Evolutionary conservation across 768 basidiomycete genomes (phyloP).

Genomic region (Tylopilus rubrobrunneus): DNA sequence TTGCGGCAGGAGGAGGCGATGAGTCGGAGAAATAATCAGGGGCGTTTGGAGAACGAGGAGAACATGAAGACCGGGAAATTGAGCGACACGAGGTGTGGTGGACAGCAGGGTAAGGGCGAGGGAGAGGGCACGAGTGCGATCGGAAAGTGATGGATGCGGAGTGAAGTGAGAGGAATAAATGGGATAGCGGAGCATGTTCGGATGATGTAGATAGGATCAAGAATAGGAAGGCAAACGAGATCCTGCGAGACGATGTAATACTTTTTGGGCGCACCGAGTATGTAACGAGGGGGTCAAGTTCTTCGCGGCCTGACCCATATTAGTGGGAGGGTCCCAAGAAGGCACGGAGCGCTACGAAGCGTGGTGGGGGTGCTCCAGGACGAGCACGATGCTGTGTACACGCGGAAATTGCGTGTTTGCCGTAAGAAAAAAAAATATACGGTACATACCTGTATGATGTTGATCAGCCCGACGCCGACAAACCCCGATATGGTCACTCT

Average conservation of each 20-base stretch:
- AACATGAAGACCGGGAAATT: slow-evolving; percentile 44
- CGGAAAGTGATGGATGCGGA: slow-evolving; percentile 25
- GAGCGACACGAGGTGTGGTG: slow-evolving; percentile 47
- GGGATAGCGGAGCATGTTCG: slow-evolving; percentile 26
- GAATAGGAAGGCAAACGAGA: slow-evolving; percentile 20
- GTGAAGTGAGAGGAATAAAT: slow-evolving; percentile 29
- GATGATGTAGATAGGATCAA: slow-evolving; percentile 21
- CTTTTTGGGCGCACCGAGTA: slow-evolving; percentile 21
- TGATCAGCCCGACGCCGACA: too few relatives aligned
- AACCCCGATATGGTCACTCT: too few relatives aligned
- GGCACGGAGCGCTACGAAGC: slow-evolving; percentile 15
- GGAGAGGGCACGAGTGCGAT: slow-evolving; percentile 31
- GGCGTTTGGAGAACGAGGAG: slow-evolving; percentile 42
- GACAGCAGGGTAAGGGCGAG: slow-evolving; percentile 35
- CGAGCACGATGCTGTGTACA: not conserved
- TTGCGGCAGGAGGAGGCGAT: slow-evolving; percentile 35
- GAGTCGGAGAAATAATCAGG: slow-evolving; percentile 39
- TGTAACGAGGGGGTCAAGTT: slow-evolving; percentile 19
- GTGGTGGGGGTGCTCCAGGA: slow-evolving; percentile 2
- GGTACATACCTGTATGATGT: too few relatives aligned
- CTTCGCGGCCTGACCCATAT: slow-evolving; percentile 25
- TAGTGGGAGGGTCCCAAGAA: not conserved
- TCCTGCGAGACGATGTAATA: slow-evolving; percentile 12
- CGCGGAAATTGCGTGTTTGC: not conserved
- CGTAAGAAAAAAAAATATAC: too few relatives aligned